phyloP scores from a whole-genome alignment of 306 rosid species.

The Abrus pulchellus region DNA sequence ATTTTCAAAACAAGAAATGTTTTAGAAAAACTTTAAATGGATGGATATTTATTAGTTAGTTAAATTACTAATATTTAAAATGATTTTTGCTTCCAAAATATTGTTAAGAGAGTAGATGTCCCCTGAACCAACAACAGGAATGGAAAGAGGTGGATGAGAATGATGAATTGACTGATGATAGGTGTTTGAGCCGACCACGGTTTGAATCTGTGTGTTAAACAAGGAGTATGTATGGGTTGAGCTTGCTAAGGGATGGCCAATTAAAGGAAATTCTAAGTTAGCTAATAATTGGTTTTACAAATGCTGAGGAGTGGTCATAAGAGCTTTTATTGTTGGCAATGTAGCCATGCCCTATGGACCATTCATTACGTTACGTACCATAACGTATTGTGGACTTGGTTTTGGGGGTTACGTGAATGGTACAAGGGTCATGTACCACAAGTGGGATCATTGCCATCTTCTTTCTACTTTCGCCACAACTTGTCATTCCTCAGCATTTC shows the following conservation, averaged over 20 bases:
- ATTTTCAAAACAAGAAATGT: no score
- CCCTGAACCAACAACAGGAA: neutral
- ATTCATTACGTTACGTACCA: constrained; percentile 37
- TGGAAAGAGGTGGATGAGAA: neutral
- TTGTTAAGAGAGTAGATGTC: no score
- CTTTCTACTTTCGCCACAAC: neutral
- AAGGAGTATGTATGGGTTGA: constrained; percentile 13
- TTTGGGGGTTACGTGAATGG: neutral
- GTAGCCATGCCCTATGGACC: constrained; percentile 44
- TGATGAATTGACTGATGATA: neutral
- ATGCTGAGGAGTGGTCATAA: neutral
- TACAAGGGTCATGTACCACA: constrained; percentile 32
- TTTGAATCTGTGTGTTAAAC: constrained; percentile 3
- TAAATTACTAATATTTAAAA: no score
- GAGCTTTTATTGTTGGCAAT: constrained; percentile 21
- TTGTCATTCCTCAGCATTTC: no score
- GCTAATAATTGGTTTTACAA: constrained; percentile 29
- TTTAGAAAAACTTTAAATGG: no score
- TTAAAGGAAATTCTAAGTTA: neutral
- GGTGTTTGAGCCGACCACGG: constrained; percentile 49
- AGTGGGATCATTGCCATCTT: no score
- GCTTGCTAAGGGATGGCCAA: neutral
- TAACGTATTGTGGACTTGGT: neutral
- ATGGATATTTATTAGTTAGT: no score
- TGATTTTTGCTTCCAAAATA: no score